Evolutionary conservation across 225 moss, liverwort and hornwort species (phyloP), one percentile per base, ranked within the genome.

Genomic region (Sphagnum tenellum): DNA sequence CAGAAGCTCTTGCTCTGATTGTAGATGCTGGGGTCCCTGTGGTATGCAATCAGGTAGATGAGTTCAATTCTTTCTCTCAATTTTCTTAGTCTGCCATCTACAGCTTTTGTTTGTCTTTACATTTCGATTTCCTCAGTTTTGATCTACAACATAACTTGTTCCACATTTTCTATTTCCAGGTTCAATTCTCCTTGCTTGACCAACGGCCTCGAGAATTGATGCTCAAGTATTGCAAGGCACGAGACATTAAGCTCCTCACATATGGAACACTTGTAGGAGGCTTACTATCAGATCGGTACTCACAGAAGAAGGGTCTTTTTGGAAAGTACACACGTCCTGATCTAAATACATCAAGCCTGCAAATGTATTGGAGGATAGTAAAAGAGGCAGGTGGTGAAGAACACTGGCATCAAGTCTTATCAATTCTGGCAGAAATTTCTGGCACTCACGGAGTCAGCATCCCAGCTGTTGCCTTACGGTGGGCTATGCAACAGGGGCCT

Each of bases 401-500:
- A 7, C 66, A 79, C 52, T 79, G 74, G 79, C 66, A 76, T 62
- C 71, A 62, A 62, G 47, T 83, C 46, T 50, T 83, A 67, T 67
- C 56, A 65, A 77, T 52, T 50, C 72, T 83, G 67, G 72, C 69
- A 12, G 62, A 67, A 50, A 72, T 83, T 62, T 76, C 83, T 1
- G 59, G 64, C 66, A 64, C 74, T 47, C 79, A 76, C 55, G 59
- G 72, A 55, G 74, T 72, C 46, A 83, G 79, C 65, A 76, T 79
- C 29, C 69, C 79, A 53, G 62, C 79, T 45, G 59, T 79, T 45
- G 74, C 76, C 2, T 56, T 79, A 3, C 76, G 67, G 64, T 83
- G 83, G 83, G 77, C 76, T 69, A 74, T 79, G 76, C 74, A 79
- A 64, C 83, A 83, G 76, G 83, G 83, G 56, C 77, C 74, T 59